These are phyloP conservation scores for Colletotrichum coccodes DNA, from an alignment of 2,329 filamentous ascomycete genomes.

Conservation along the genomic window DNA sequence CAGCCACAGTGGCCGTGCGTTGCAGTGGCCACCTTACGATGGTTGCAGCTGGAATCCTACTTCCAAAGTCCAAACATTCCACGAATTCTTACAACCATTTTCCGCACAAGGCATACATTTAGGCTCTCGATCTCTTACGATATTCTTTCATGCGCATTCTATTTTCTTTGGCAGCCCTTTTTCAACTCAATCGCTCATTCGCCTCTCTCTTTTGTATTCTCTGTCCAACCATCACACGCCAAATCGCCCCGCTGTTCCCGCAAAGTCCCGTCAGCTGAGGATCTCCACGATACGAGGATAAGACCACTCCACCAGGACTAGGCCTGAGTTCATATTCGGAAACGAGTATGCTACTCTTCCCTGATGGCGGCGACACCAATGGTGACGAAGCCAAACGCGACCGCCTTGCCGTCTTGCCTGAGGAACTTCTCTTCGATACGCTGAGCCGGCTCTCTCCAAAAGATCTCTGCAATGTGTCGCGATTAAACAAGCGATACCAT, in stretches of 20 bases:
- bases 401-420: slow-evolving; percentile 38
- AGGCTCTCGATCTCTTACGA: neutral
- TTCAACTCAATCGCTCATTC: neutral
- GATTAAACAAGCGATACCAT: slow-evolving; percentile 54
- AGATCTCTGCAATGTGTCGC: slow-evolving; percentile 55
- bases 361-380: neutral
- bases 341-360: slow-evolving; percentile 8
- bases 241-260: slow-evolving; percentile 3
- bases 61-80: slow-evolving; percentile 1
- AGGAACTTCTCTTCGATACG: slow-evolving; percentile 51
- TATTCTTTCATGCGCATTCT: neutral
- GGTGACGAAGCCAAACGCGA: neutral
- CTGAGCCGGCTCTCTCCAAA: slow-evolving; percentile 44
- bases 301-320: neutral
- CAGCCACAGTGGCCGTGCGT: slow-evolving; percentile 15
- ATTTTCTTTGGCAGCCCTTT: neutral
- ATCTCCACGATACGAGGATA: slow-evolving; percentile 13
- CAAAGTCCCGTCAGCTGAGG: slow-evolving; percentile 2
- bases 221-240: neutral
- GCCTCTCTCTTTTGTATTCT: neutral
- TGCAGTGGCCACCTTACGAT: slow-evolving; percentile 13
- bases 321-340: neutral
- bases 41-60: slow-evolving; percentile 9
- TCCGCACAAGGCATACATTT: neutral
- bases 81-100: neutral